Evolutionary conservation across 2,329 filamentous ascomycete species (phyloP), one percentile per base, ranked within the genome.

Genomic region (Diaporthe ampelina): DNA sequence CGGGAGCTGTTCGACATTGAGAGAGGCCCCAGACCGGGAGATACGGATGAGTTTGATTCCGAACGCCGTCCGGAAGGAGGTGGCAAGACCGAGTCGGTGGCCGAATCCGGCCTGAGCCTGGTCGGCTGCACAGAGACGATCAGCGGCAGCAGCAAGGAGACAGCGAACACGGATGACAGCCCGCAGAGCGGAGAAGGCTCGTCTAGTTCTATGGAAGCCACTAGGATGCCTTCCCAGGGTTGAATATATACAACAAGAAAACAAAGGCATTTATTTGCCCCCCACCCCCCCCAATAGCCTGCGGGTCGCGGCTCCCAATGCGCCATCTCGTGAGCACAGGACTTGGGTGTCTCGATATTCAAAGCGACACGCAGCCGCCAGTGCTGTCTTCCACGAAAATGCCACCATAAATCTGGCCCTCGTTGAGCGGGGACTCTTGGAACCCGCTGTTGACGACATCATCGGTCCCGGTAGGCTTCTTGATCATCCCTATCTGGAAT

Each of bases 401-500:
- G 3, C 86, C 85, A 11, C 87, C 86, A 76, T 88, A 89, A 32
- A 87, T 85, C 76, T 86, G 81, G 0, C 88, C 87, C 76, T 89
- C 87, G 73, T 86, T 80, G 37, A 88, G 81, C 11, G 83, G 83
- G 24, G 78, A 82, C 77, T 85, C 82, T 78, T 89, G 87, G 76
- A 83, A 88, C 4, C 87, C 87, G 45, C 84, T 79, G 78, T 87
- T 87, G 63, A 87, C 86, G 17, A 88, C 85, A 74, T 89, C 86
- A 77, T 76, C 85, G 79, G 79, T 89, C 77, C 86, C 90, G 0
- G 85, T 87, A 1, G 85, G 85, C 80, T 87, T 91, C 87, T 91
- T 91, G 74, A 91, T 81, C 26, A 91, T 85, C 63, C 90, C 89
- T 43, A 91, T 84, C 81, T 91, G 90, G 80, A 87, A 86, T 79